Evolutionary conservation across 1,284 basidiomycete species (phyloP).

Genomic region (Coriolopsis trogii): DNA sequence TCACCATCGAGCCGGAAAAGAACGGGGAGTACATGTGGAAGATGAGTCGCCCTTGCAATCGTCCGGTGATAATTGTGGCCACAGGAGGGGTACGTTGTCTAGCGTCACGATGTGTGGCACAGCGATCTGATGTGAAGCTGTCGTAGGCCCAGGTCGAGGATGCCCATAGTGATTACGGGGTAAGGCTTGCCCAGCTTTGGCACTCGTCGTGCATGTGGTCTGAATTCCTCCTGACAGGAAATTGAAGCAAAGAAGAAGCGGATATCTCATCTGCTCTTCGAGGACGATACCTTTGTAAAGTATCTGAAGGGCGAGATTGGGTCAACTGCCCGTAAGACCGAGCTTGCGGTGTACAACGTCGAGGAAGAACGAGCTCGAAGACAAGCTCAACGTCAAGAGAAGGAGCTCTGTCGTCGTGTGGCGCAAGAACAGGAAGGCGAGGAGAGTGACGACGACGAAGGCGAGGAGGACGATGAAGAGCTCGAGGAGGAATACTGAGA

Average conservation of each 20-base stretch:
- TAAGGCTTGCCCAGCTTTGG: not conserved
- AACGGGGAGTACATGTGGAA: slow-evolving; percentile 16
- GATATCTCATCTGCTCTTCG: slow-evolving; percentile 10
- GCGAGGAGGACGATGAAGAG: not conserved
- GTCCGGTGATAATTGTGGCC: slow-evolving; percentile 18
- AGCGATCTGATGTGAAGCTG: not conserved
- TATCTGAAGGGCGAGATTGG: slow-evolving; percentile 20
- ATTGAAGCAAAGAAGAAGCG: slow-evolving; percentile 13
- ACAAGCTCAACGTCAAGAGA: not conserved
- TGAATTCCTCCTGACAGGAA: slow-evolving; percentile 2
- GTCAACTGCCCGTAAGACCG: slow-evolving; percentile 17
- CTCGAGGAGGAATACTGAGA: not conserved
- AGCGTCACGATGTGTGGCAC: not conserved
- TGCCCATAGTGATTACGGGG: slow-evolving; percentile 1
- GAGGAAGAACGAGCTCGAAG: slow-evolving; percentile 1
- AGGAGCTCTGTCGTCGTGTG: too few species aligned
- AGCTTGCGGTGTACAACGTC: slow-evolving; percentile 14
- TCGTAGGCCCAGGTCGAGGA: slow-evolving; percentile 15
- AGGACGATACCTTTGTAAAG: slow-evolving; percentile 9
- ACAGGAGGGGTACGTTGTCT: slow-evolving; percentile 26
- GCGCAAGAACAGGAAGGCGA: not conserved
- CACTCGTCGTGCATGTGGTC: not conserved
- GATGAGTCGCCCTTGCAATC: slow-evolving; percentile 10
- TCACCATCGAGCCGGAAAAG: slow-evolving; percentile 23
- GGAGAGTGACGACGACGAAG: not conserved